phyloP scores from a whole-genome alignment of 2,329 filamentous ascomycete species.

The Fusarium udum region DNA sequence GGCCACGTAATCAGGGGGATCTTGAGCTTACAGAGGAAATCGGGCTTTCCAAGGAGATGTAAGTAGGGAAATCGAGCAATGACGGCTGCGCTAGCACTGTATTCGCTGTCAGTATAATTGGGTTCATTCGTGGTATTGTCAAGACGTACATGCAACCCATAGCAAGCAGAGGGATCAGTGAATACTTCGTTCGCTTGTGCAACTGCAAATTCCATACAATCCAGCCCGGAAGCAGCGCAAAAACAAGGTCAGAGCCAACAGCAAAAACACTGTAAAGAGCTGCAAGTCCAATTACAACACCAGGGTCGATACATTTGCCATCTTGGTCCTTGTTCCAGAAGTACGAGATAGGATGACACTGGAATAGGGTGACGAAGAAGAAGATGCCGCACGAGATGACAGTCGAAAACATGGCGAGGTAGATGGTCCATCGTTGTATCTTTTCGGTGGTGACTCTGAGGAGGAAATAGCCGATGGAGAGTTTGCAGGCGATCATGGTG shows the following conservation, averaged over 20 bases:
- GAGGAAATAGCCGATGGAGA: constrained; percentile 50
- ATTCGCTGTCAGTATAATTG: not conserved
- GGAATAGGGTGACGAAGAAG: constrained; percentile 46
- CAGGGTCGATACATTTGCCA: constrained; percentile 43
- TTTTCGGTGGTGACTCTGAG: constrained; percentile 44
- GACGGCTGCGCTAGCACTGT: constrained; percentile 52
- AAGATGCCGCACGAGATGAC: constrained; percentile 43
- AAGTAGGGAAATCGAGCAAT: constrained; percentile 51
- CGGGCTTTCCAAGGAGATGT: constrained; percentile 44
- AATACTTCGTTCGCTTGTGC: constrained; percentile 56
- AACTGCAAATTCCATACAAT: constrained; percentile 64
- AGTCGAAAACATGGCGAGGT: constrained; percentile 43
- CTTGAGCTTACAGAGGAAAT: constrained; percentile 50
- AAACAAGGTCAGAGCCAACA: constrained; percentile 57
- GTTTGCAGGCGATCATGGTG: constrained; percentile 45
- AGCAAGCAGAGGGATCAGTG: constrained; percentile 60
- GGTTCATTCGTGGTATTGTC: rapidly evolving
- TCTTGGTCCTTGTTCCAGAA: constrained; percentile 43
- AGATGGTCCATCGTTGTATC: constrained; percentile 39
- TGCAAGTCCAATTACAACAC: constrained; percentile 57
- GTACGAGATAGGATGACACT: constrained; percentile 42
- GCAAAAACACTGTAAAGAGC: constrained; percentile 59
- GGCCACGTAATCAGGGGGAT: rapidly evolving
- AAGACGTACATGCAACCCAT: constrained; percentile 59
- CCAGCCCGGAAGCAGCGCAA: constrained; percentile 60